Evolutionary conservation across 2,329 filamentous ascomycete species (phyloP).

Genomic region (Atkinsonella hypoxylon): DNA sequence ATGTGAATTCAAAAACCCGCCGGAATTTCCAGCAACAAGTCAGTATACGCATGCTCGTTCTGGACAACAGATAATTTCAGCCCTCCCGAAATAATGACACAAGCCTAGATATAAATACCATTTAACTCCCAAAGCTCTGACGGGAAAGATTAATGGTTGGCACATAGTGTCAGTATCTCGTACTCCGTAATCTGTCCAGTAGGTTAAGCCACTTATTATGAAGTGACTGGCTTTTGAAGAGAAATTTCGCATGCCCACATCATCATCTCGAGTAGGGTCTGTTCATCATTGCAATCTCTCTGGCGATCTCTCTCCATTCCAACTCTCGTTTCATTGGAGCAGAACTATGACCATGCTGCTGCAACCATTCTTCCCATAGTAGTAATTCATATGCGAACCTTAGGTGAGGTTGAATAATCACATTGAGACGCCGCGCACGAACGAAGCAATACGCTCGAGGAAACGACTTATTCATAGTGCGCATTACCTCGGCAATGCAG

Average conservation of each 20-base stretch:
- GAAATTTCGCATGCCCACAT: not conserved
- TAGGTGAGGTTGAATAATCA: slow-evolving; percentile 95
- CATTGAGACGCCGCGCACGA: slow-evolving; percentile 80
- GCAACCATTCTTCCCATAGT: slow-evolving; percentile 83
- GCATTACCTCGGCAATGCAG: slow-evolving; percentile 98
- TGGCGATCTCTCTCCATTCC: slow-evolving; percentile 79
- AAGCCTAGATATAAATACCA: too few relatives aligned
- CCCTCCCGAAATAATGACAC: too few relatives aligned
- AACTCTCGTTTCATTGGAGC: slow-evolving; percentile 56
- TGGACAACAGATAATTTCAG: too few relatives aligned
- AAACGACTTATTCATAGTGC: slow-evolving; percentile 65
- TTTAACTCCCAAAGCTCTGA: too few relatives aligned
- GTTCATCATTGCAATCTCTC: slow-evolving; percentile 94
- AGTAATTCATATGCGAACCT: slow-evolving; percentile 90
- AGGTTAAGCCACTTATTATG: too few relatives aligned
- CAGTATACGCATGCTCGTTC: too few relatives aligned
- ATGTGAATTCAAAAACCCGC: not conserved
- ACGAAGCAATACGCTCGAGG: slow-evolving; percentile 95
- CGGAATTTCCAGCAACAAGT: not conserved
- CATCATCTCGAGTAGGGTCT: slow-evolving; percentile 68
- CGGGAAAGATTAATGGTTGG: too few relatives aligned
- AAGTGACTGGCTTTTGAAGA: not conserved
- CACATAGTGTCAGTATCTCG: too few relatives aligned
- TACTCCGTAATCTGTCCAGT: too few relatives aligned
- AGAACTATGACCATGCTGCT: slow-evolving; percentile 34